Percentiles rank a stretch among this genome's conserved stretches.
Conservation (phyloP, 1,284 basidiomycete genomes). For the Cryptococcus floricola region DNA sequence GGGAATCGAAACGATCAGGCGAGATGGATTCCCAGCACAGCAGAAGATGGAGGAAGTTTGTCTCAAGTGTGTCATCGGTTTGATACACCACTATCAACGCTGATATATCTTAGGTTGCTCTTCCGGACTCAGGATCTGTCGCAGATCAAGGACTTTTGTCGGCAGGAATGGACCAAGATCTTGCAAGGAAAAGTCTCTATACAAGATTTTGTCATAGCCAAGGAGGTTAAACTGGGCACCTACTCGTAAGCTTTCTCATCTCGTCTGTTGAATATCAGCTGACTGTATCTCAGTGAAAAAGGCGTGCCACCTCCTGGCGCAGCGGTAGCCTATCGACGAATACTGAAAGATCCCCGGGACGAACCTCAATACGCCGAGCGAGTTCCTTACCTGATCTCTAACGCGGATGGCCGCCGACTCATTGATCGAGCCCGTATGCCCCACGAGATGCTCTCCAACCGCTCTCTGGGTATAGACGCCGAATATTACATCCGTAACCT, state of each 20-base stretch:
- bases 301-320: constrained; percentile 85
- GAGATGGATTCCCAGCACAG: constrained; percentile 84
- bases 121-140: constrained; percentile 87
- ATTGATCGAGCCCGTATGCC: constrained; percentile 80
- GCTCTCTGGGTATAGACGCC: constrained; percentile 72
- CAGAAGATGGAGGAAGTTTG: constrained; percentile 83
- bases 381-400: constrained; percentile 83
- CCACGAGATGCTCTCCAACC: constrained; percentile 67
- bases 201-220: constrained; percentile 91
- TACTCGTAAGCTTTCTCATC: constrained; percentile 62
- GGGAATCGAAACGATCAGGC: constrained; percentile 92
- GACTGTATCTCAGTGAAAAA: constrained; percentile 58
- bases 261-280: background rate
- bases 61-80: constrained; percentile 61
- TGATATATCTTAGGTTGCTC: constrained; percentile 59
- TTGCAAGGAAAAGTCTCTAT: constrained; percentile 72
- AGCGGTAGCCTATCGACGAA: constrained; percentile 72
- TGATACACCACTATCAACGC: background rate
- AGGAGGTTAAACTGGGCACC: constrained; percentile 86
- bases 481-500: constrained; percentile 86
- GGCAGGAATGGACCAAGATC: constrained; percentile 78
- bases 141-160: constrained; percentile 82
- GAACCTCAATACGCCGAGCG: constrained; percentile 91
- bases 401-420: constrained; percentile 64
- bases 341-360: constrained; percentile 70